Conservation (phyloP, 2,329 filamentous ascomycete genomes). For the Juglanconis sp. region DNA sequence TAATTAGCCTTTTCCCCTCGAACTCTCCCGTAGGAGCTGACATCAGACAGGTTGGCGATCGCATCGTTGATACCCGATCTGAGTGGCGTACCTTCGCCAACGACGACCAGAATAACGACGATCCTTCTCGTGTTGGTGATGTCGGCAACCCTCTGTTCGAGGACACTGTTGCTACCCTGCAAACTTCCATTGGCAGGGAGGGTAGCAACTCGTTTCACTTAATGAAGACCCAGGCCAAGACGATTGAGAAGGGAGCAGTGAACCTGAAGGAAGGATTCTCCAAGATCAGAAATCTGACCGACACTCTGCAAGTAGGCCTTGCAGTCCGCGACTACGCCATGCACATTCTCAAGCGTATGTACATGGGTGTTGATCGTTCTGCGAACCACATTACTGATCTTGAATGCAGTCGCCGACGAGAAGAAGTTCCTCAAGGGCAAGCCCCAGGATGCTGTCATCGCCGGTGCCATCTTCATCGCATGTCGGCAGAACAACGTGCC, state of each 20-base stretch:
- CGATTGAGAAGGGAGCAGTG: constrained; percentile 31
- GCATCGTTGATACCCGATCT: constrained; percentile 91
- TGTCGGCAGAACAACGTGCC: constrained; percentile 85
- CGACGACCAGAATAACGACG: constrained; percentile 93
- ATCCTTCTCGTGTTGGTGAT: constrained; percentile 97
- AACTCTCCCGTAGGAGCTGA: background rate
- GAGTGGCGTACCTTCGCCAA: constrained; percentile 99
- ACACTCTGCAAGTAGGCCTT: constrained; percentile 76
- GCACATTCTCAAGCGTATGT: constrained; percentile 76
- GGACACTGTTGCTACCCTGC: constrained; percentile 65
- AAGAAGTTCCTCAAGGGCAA: constrained; percentile 94
- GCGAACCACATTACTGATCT: background rate
- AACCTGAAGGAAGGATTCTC: constrained; percentile 71
- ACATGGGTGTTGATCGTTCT: background rate
- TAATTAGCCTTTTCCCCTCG: background rate
- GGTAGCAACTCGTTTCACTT: constrained; percentile 70
- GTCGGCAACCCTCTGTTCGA: constrained; percentile 86
- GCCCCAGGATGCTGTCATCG: constrained; percentile 87
- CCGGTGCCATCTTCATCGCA: constrained; percentile 95
- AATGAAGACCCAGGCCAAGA: constrained; percentile 71
- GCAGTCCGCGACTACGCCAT: constrained; percentile 86
- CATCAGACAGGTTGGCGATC: constrained; percentile 60
- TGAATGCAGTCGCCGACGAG: constrained; percentile 67
- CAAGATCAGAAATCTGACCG: constrained; percentile 83
- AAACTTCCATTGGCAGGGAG: constrained; percentile 84